These are phyloP conservation scores for Kuraishia hungarica DNA, from an alignment of 805 yeast species.

Conservation along the genomic window DNA sequence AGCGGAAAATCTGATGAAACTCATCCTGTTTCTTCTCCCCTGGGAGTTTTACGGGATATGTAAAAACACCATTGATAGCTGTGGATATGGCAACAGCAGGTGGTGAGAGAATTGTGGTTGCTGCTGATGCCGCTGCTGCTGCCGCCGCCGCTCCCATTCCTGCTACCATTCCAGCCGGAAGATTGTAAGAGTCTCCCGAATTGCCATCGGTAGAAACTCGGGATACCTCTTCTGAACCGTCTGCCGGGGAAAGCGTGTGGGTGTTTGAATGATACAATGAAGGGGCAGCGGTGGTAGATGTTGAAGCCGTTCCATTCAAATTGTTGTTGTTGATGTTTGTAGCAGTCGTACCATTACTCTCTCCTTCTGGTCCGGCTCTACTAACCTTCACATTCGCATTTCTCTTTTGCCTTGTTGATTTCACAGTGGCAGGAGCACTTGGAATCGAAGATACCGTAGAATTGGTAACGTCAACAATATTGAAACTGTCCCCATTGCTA, in stretches of 20 bases:
- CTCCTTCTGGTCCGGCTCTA: neutral
- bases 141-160: neutral
- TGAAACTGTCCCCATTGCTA: neutral
- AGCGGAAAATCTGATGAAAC: constrained; percentile 51
- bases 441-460: neutral
- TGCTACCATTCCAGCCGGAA: neutral
- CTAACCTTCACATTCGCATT: neutral
- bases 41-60: constrained; percentile 15
- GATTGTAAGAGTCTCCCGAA: neutral
- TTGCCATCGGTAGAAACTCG: neutral
- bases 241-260: too few relatives aligned
- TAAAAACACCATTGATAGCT: neutral
- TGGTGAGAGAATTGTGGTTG: neutral
- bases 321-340: neutral
- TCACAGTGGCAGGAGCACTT: neutral
- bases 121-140: too few relatives aligned
- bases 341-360: neutral
- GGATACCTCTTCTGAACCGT: neutral
- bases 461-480: neutral
- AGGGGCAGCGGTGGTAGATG: neutral
- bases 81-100: neutral
- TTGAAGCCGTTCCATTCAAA: neutral
- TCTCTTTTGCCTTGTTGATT: neutral
- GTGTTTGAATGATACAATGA: neutral
- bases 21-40: constrained; percentile 46